Conservation (phyloP, 371 early-diverging fungal species). For the Syncephalastrum monosporum region DNA sequence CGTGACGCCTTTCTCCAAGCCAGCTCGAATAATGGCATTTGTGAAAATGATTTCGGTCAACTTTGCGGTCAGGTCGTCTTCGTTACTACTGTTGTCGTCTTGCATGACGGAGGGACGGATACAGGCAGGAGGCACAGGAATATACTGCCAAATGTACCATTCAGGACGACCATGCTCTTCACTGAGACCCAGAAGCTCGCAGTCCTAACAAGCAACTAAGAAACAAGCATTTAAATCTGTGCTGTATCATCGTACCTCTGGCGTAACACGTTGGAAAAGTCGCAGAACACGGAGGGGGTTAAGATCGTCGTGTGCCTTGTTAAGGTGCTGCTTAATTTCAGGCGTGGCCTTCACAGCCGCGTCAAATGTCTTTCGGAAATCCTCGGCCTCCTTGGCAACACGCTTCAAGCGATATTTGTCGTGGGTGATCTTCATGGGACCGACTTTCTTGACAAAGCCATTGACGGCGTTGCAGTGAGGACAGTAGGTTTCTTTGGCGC, state of each 20-base stretch:
- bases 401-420: constrained; percentile 87
- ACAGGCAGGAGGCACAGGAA: constrained; percentile 97
- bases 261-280: constrained; percentile 84
- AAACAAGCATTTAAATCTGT: neutral
- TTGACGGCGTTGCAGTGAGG: constrained; percentile 86
- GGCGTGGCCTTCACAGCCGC: constrained; percentile 73
- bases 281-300: constrained; percentile 88
- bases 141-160: constrained; percentile 87
- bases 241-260: constrained; percentile 56
- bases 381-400: constrained; percentile 73
- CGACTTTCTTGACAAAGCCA: constrained; percentile 94
- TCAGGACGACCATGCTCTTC: constrained; percentile 88
- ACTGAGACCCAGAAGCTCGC: constrained; percentile 93
- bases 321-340: constrained; percentile 72
- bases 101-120: constrained; percentile 98
- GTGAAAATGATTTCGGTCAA: constrained; percentile 96
- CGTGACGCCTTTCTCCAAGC: constrained; percentile 83
- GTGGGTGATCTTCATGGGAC: constrained; percentile 95
- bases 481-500: constrained; percentile 91
- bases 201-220: constrained; percentile 57
- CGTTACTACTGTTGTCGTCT: constrained; percentile 92
- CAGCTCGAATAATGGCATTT: constrained; percentile 85
- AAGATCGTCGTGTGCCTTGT: constrained; percentile 93
- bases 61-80: constrained; percentile 99
- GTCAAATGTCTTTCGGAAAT: constrained; percentile 73